Base-by-base conservation (phyloP, 202 grass and related monocot species). In the Musa balbisiana region DNA sequence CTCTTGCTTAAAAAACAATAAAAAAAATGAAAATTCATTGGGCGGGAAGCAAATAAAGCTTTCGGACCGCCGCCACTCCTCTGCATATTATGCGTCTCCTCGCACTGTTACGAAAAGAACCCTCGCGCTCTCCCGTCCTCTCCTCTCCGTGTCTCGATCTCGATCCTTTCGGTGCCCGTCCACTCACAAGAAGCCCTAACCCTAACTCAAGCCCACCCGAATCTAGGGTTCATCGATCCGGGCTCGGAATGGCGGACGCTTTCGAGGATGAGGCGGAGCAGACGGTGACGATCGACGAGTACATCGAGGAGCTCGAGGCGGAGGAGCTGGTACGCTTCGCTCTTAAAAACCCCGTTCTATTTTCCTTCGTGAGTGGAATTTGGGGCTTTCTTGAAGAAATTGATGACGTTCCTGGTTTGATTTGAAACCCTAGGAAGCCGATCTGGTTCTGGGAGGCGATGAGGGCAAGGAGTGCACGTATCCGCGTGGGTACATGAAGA, bases 391-490 rank as follows among this genome's bases (percentile, higher is more conserved):
- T 10, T 10, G 26, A 64, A 59, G 43, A 78, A 21, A 67, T 64
- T 79, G 19, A 21, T 68, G 2, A 55, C 14, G 5, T 67, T 76
- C 14, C 14, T 12, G 3, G 5, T 24, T 53, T 11, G 51, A 60
- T 76, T 51, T 62, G 56, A 58, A 77, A 87, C 77, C 51, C 69
- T 87, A 98, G 95, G 91, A 94, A 76, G 95, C 83, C 9, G 91
- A 98, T 85, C 86, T 98, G 81, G 90, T 98, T 62, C 80, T 98
- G 69, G 95, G 95, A 50, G 95, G 91, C 15, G 95, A 98, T 75
- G 95, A 98, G 27, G 95, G 95, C 58, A 88, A 92, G 81, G 95
- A 94, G 69, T 98, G 95, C 91, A 98, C 95, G 67, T 98, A 94
- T 77, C 83, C 72, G 52, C 81, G 73, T 27, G 89, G 95, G 1